These are phyloP conservation scores for Hypoxylon sp. DNA, from an alignment of 2,329 filamentous ascomycete genomes.

Conservation along the genomic window DNA sequence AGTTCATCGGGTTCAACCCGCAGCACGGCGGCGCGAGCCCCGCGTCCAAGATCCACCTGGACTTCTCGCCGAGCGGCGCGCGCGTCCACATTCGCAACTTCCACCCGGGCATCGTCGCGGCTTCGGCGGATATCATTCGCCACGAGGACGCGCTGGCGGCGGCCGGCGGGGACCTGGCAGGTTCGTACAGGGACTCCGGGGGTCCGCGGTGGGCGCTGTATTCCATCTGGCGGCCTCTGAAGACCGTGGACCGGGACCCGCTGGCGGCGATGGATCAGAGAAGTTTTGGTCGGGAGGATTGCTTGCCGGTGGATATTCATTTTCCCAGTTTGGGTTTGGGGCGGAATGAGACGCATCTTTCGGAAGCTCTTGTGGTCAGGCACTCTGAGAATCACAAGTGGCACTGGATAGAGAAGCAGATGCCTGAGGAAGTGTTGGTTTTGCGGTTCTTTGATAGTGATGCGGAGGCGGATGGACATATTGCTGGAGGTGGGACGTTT, in stretches of 20 bases:
- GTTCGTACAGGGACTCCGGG: slow-evolving; percentile 4
- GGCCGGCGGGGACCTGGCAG: neutral
- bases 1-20: slow-evolving; percentile 15
- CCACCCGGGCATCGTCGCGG: slow-evolving; percentile 1
- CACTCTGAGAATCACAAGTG: slow-evolving; percentile 9
- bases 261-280: slow-evolving; percentile 3
- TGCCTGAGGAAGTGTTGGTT: slow-evolving; percentile 10
- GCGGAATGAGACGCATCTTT: neutral
- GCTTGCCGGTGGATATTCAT: slow-evolving; percentile 1
- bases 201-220: slow-evolving; percentile 15
- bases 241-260: slow-evolving; percentile 10
- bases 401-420: slow-evolving; percentile 13
- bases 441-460: slow-evolving; percentile 18
- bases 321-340: neutral
- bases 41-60: slow-evolving; percentile 10
- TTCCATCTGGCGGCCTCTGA: slow-evolving; percentile 11
- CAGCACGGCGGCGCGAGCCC: slow-evolving; percentile 8
- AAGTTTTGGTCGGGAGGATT: neutral
- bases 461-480: slow-evolving; percentile 3
- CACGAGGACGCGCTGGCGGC: slow-evolving; percentile 7
- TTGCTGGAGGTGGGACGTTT: slow-evolving; percentile 5
- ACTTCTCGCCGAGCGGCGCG: slow-evolving; percentile 9
- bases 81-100: slow-evolving; percentile 9
- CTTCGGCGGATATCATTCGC: slow-evolving; percentile 11
- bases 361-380: slow-evolving; percentile 1